Conservation (phyloP, 768 basidiomycete species). For the Suillus bovinus region DNA sequence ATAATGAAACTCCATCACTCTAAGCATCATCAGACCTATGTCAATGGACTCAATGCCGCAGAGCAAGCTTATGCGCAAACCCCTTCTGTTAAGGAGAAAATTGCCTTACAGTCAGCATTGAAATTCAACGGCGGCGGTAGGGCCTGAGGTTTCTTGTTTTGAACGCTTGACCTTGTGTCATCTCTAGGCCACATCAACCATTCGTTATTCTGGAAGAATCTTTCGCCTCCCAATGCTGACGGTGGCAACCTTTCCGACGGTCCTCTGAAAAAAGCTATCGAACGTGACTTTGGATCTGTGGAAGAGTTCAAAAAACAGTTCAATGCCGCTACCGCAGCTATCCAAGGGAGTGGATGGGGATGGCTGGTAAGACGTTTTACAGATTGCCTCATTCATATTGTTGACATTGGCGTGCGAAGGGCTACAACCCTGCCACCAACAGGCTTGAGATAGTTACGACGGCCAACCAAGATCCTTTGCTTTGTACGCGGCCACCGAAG, state of each 20-base stretch:
- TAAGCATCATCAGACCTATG: conserved; percentile 92
- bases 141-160: conserved; percentile 14
- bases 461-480: conserved; percentile 92
- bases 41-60: conserved; percentile 91
- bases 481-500: conserved; percentile 41
- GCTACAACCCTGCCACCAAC: conserved; percentile 62
- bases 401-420: conserved; percentile 41
- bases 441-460: conserved; percentile 92
- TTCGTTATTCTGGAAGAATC: conserved; percentile 96
- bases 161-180: background rate
- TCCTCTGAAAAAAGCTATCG: conserved; percentile 72
- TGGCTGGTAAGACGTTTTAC: conserved; percentile 69
- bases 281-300: conserved; percentile 83
- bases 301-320: conserved; percentile 85
- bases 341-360: conserved; percentile 99
- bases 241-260: conserved; percentile 69
- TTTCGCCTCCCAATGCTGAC: conserved; percentile 66
- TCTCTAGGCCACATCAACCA: conserved; percentile 86
- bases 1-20: conserved; percentile 95
- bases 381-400: background rate
- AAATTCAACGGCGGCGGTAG: conserved; percentile 97
- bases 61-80: conserved; percentile 78
- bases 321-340: conserved; percentile 84
- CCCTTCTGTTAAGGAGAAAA: conserved; percentile 67
- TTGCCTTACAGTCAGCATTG: conserved; percentile 86